These are phyloP conservation scores for Phylloboletellus chloephorus DNA, from an alignment of 1,284 basidiomycete genomes.

Conservation along the genomic window DNA sequence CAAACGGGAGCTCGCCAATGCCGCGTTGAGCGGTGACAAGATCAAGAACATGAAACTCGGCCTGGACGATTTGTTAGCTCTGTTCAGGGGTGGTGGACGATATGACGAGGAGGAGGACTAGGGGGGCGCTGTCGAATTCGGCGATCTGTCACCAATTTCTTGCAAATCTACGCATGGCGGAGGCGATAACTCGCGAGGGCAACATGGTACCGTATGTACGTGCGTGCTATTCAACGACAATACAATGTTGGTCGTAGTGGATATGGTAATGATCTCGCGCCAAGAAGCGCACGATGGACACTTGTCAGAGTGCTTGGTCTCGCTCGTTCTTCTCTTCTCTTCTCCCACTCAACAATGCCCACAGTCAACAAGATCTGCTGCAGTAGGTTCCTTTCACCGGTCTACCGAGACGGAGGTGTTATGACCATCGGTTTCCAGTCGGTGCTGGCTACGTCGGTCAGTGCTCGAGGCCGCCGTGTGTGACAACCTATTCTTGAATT, in stretches of 20 bases:
- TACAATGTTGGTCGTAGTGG: too few species aligned
- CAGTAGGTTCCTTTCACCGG: constrained; percentile 53
- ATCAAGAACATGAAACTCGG: constrained; percentile 82
- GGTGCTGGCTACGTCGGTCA: constrained; percentile 95
- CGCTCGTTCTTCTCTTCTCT: background rate
- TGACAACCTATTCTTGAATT: constrained; percentile 11
- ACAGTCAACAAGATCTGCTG: constrained; percentile 80
- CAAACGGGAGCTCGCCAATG: constrained; percentile 80
- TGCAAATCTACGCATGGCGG: too few species aligned
- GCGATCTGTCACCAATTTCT: too few species aligned
- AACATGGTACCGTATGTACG: too few species aligned
- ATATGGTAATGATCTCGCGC: too few species aligned
- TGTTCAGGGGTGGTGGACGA: constrained; percentile 58
- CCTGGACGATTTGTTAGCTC: constrained; percentile 75
- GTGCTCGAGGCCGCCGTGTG: constrained; percentile 22
- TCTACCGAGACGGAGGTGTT: background rate
- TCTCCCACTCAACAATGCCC: constrained; percentile 17
- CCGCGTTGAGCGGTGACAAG: constrained; percentile 85
- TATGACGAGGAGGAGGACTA: constrained; percentile 41
- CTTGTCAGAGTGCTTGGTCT: too few species aligned
- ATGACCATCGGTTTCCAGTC: constrained; percentile 44
- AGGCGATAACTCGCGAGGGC: too few species aligned
- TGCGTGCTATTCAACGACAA: too few species aligned
- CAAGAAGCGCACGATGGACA: too few species aligned
- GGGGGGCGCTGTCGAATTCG: too few species aligned